Evolutionary conservation across 1,284 basidiomycete species (phyloP), one percentile per base, ranked within the genome.

Genomic region (Trichosporon asahii): DNA sequence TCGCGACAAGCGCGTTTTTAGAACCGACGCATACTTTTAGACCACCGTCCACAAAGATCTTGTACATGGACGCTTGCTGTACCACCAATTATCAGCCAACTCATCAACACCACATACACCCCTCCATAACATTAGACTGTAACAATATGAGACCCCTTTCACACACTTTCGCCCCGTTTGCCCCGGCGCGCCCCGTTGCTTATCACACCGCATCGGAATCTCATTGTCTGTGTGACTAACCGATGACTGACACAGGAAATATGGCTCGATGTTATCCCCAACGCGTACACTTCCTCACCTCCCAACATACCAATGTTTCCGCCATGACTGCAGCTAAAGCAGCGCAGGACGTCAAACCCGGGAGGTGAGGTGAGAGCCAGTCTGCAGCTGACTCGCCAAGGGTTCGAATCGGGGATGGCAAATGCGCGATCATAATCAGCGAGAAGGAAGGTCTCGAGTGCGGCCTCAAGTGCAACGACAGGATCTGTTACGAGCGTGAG

Each of bases 1-100:
- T 53, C 33, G 68, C 2, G 46, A 68, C 53, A 53, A 69, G 23
- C 69, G 72, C 25, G 71, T 75, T 21, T 77, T 77, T 68, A 73
- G 74, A 57, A 74, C 71, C 4, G 76, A 77, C 57, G 76, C 75
- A 1, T 71, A 73, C 44, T 78, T 76, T 67, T 77, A 44, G 67
- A 64, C 12, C 61, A 64, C 5, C 31, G 25, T n/a, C 18, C 18
- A 15, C 14, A 11, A 7, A 18, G 27, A 53, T 53, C 14, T 37
- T 35, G 29, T n/a, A 12, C 6, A 55, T 15, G 29, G 23, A 40
- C 44, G 44, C 40, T 5, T 18, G 40, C 25, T 46, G 23, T 35
- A 66, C n/a, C 64, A 35, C 55, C 63, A 49, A 29, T 55, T 53
- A 37, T 21, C 35, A 64, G 18, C 31, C 64, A 31, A 37, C 12